phyloP scores from a whole-genome alignment of 1,284 basidiomycete genomes.

The Austroboletus rostrupii region DNA sequence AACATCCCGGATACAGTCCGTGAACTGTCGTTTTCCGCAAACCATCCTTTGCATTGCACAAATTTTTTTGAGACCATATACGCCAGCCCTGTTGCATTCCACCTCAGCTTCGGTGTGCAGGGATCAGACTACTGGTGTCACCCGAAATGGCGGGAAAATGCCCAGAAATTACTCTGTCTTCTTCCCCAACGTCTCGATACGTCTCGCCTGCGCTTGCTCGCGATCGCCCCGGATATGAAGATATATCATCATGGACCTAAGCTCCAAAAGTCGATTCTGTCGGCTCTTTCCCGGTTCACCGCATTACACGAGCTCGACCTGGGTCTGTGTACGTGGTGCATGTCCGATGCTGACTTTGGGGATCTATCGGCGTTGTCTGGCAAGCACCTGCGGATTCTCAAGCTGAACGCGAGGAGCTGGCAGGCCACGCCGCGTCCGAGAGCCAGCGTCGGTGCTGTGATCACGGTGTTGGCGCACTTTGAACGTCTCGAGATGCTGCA shows the following conservation, averaged over 20 bases:
- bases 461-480: constrained; percentile 12
- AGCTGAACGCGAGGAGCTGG: too few relatives aligned
- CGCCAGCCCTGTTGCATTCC: too few relatives aligned
- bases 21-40: neutral
- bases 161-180: constrained; percentile 5
- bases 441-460: constrained; percentile 10
- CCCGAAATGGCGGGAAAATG: too few relatives aligned
- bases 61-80: too few relatives aligned
- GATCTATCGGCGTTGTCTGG: constrained; percentile 7
- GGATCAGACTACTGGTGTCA: too few relatives aligned
- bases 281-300: constrained; percentile 8
- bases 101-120: too few relatives aligned
- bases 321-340: constrained; percentile 5
- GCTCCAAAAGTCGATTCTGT: neutral
- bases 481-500: constrained; percentile 8
- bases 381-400: constrained; percentile 10
- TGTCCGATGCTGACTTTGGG: constrained; percentile 8
- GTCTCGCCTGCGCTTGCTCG: neutral
- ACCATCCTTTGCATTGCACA: too few relatives aligned
- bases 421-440: too few relatives aligned
- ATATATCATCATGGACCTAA: too few relatives aligned
- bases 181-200: constrained; percentile 10
- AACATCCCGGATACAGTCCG: constrained; percentile 6
- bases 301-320: constrained; percentile 14
- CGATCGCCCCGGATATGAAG: neutral